These are phyloP conservation scores for Litsea cubeba DNA, from an alignment of 164 flowering plant genomes.

Conservation along the genomic window DNA sequence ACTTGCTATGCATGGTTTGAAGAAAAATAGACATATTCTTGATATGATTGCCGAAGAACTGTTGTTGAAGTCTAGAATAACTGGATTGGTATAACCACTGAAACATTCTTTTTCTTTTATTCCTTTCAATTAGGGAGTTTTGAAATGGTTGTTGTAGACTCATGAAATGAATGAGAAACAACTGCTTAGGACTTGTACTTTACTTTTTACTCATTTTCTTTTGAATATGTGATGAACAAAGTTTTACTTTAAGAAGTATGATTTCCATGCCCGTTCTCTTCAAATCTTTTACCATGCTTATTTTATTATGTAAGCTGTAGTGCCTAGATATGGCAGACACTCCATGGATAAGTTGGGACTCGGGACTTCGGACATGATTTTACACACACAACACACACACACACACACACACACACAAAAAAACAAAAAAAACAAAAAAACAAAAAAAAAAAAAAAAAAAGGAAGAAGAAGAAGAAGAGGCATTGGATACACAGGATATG, in stretches of 20 bases:
- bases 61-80: slow-evolving; percentile 70
- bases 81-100: slow-evolving; percentile 64
- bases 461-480: too few relatives aligned
- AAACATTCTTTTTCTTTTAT: neutral
- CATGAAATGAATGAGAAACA: neutral
- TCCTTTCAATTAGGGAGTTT: neutral
- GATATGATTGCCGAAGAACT: slow-evolving; percentile 59
- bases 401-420: too few relatives aligned
- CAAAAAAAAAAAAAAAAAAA: too few relatives aligned
- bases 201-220: neutral
- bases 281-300: too few relatives aligned
- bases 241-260: neutral
- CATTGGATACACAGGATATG: too few relatives aligned
- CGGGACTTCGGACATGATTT: too few relatives aligned
- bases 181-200: neutral
- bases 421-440: too few relatives aligned
- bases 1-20: slow-evolving; percentile 75
- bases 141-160: neutral
- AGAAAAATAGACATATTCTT: slow-evolving; percentile 64
- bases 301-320: too few relatives aligned
- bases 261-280: neutral
- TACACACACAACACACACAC: too few relatives aligned
- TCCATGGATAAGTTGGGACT: too few relatives aligned
- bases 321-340: too few relatives aligned
- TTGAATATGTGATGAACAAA: neutral